Percentiles rank a stretch among this genome's conserved stretches.
Evolutionary conservation across 2,329 filamentous ascomycete species (phyloP).

Genomic region (Aspergillus thermomutatus): DNA sequence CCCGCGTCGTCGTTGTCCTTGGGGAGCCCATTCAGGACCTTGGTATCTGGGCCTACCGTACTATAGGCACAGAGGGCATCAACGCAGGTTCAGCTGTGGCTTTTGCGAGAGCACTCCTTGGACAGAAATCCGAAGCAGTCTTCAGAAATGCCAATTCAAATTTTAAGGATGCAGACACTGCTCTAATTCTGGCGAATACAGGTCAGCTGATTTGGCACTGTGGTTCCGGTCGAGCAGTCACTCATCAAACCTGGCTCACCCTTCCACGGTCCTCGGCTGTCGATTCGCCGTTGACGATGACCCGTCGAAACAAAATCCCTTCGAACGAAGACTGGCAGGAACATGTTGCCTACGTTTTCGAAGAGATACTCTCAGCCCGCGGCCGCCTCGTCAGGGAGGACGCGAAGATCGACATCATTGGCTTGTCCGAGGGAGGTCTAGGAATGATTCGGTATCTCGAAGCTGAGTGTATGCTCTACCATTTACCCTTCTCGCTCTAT

Average conservation of each 20-base stretch:
- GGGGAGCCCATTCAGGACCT: slow-evolving; percentile 70
- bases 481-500: background rate
- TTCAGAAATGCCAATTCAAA: background rate
- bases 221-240: slow-evolving; percentile 58
- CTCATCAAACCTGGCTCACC: slow-evolving; percentile 53
- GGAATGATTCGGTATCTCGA: slow-evolving; percentile 59
- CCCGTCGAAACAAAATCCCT: slow-evolving; percentile 58
- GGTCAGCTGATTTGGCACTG: slow-evolving; percentile 77
- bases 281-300: slow-evolving; percentile 52
- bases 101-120: slow-evolving; percentile 52
- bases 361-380: slow-evolving; percentile 51
- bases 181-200: slow-evolving; percentile 71
- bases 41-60: slow-evolving; percentile 69
- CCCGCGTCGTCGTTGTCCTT: slow-evolving; percentile 69
- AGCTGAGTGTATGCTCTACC: slow-evolving; percentile 46
- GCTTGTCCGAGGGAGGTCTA: slow-evolving; percentile 64
- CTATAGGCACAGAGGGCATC: slow-evolving; percentile 63
- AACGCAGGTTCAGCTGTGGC: slow-evolving; percentile 67
- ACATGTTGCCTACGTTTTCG: slow-evolving; percentile 68
- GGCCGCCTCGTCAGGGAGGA: slow-evolving; percentile 44
- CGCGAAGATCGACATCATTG: slow-evolving; percentile 67
- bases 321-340: slow-evolving; percentile 55
- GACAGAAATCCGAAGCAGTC: slow-evolving; percentile 15
- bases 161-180: slow-evolving; percentile 24
- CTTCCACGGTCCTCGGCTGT: slow-evolving; percentile 63